Evolutionary conservation across 139 green algal genomes (phyloP), one percentile per base, ranked within the genome.

Genomic region (Closterium sp.): DNA sequence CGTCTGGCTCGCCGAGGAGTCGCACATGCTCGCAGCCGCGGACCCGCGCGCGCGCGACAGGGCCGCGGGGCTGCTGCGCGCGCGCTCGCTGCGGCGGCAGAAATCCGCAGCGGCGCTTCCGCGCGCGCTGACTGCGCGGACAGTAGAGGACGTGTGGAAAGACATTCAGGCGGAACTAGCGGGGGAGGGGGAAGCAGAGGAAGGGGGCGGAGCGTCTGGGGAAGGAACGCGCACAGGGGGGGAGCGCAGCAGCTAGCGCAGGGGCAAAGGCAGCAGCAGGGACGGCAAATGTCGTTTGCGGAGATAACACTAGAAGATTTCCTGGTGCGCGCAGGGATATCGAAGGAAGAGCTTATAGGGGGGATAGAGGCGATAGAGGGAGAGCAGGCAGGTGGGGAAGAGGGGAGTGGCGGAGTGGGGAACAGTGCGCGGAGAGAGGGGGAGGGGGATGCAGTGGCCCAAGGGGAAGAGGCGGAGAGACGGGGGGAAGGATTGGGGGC

Each of bases 281-380:
- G 7, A 85, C 81, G 36, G 36, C 88, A 90, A 33, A 9, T n/a
- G 19, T 89, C 91, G 31, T 90, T 94, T 86, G 91, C 64, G 34
- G 91, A 92, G 31, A 94, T 94, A 76, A 94, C 91, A 32, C 89
- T 92, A 35, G 91, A 94, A 84, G 91, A 94, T 35, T 94, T 94
- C 32, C 30, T 94, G n/a, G 34, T 33, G 88, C 64, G 81, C 6
- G 91, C 91, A 23, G 91, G 91, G 81, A 85, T 85, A 31, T 31
- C 81, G 16, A 85, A 32, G 23, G 23, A 88, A 30, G 33, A 43
- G 25, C 33, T 43, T 28, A 36, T 33, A 64, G 85, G 85, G 32
- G 23, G 25, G 33, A 43, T 88, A 34, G n/a, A 34, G 25, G 33
- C 25, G 12, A 31, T 88, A 35, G 23, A 23, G 85, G 23, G 30